Base-by-base conservation (phyloP, 192 early-diverging fungal genomes). In the Backusella australiensis region DNA sequence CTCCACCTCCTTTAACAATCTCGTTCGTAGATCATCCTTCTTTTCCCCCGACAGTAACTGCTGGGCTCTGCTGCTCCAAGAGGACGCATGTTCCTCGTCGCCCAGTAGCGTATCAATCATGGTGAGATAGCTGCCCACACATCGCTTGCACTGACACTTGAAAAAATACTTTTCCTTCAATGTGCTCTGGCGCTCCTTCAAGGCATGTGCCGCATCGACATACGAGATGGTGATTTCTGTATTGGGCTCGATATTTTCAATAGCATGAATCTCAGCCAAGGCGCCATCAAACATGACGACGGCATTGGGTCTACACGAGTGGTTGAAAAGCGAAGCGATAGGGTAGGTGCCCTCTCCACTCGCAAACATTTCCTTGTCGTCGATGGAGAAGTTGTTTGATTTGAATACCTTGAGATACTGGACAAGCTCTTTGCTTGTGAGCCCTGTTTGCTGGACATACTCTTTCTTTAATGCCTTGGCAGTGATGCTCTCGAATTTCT, bases 281-380 rank as follows among this genome's bases (percentile, higher is more conserved):
- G 80, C 81, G 0, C 85, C 87, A 67, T 86, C 84, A 72, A 89
- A 93, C 76, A 89, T 85, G 2, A 87, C 85, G 21, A 89, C 80
- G 26, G 88, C 86, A 74, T 92, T 92, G n/a, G 92, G 91, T 34
- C 78, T 73, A 74, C 92, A 93, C 3, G 91, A 91, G 74, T 93
- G 91, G 73, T 93, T 93, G 74, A 93, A 81, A 14, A 93, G 74
- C 12, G 91, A 81, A 0, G 87, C 92, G 0, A 93, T 67, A 0
- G 92, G 91, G 79, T 80, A 81, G 6, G 89, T 89, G 1, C 89
- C 90, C 67, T 93, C 91, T 0, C 86, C 92, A 76, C 88, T 78
- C 9, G 81, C 75, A 75, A 92, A 93, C 36, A 92, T 72, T 53
- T 93, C 86, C 8, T 79, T 56, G 72, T 92, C 91, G 41, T 89